These are phyloP conservation scores for Bipolaris cookei DNA, from an alignment of 2,329 filamentous ascomycete genomes.

Conservation along the genomic window DNA sequence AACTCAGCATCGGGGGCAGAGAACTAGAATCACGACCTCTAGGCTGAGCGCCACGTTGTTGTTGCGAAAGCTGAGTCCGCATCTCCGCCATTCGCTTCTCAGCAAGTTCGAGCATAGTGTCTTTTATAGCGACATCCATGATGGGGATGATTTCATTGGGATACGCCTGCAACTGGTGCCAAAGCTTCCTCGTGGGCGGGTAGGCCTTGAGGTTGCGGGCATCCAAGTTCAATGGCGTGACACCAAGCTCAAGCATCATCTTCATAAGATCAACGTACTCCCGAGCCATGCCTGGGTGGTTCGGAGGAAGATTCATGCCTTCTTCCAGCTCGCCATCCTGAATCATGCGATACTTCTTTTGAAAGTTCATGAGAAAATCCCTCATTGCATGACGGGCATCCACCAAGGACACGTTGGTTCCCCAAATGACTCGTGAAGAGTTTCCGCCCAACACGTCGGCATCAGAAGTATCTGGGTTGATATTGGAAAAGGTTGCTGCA, in stretches of 20 bases:
- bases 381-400: slow-evolving; percentile 89
- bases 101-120: slow-evolving; percentile 89
- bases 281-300: slow-evolving; percentile 73
- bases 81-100: slow-evolving; percentile 77
- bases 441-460: slow-evolving; percentile 84
- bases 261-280: slow-evolving; percentile 86
- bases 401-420: slow-evolving; percentile 92
- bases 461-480: slow-evolving; percentile 86
- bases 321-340: slow-evolving; percentile 81
- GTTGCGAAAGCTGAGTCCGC: slow-evolving; percentile 63
- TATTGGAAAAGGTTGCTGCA: slow-evolving; percentile 68
- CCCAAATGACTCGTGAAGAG: slow-evolving; percentile 88
- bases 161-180: slow-evolving; percentile 93
- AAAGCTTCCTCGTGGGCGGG: slow-evolving; percentile 88
- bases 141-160: slow-evolving; percentile 95
- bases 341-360: slow-evolving; percentile 92
- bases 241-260: slow-evolving; percentile 87
- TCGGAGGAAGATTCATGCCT: slow-evolving; percentile 68
- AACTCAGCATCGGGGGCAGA: slow-evolving; percentile 78
- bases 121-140: slow-evolving; percentile 94
- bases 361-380: slow-evolving; percentile 90
- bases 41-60: slow-evolving; percentile 54
- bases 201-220: slow-evolving; percentile 89
- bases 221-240: slow-evolving; percentile 85
- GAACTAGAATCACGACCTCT: slow-evolving; percentile 67